Evolutionary conservation across 805 yeast genomes (phyloP), one percentile per base, ranked within the genome.

Genomic region (Lipomyces chichibuensis): DNA sequence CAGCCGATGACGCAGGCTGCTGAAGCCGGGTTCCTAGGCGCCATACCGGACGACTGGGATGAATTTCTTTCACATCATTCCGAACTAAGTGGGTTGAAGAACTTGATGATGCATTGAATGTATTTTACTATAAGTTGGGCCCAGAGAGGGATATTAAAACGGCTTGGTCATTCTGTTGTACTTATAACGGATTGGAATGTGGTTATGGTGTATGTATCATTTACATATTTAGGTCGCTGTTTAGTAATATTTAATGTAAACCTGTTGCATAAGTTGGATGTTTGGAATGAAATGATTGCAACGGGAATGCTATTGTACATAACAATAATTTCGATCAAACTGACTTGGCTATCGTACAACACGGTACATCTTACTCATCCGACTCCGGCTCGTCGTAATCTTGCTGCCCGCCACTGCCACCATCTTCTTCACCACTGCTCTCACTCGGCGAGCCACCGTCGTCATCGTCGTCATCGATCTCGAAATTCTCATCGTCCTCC

Each of bases 361-460:
- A 7, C 20, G 49, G 32, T 29, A 29, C 7, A 29, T 29, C 32
- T 29, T 43, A 43, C 20, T 17, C 20, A 8, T 43, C 20, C 23
- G 20, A 43, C 23, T n/a, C 49, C 4, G 23, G 49, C 23, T 43
- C 49, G 23, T 43, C 49, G 25, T 43, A 43, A 43, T 43, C 49
- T n/a, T n/a, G 49, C 49, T 43, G 49, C 8, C 49, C 8, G 49
- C 23, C 43, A 14, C 20, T 32, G n/a, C 51, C 43, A n/a, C 49
- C 62, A 7, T 59, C 58, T 20, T 65, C 64, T 11, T 59, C 64
- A 14, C 60, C 52, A 29, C 64, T 51, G 39, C 56, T 43, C 4
- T 46, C 65, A n/a, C 60, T 60, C 8, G 71, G 71, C 14, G 71
- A 67, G 3, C 71, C 71, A n/a, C 69, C 71, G 25, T 64, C 71